Evolutionary conservation across 306 rosid species (phyloP).

Genomic region (Pachyrhizus erosus): DNA sequence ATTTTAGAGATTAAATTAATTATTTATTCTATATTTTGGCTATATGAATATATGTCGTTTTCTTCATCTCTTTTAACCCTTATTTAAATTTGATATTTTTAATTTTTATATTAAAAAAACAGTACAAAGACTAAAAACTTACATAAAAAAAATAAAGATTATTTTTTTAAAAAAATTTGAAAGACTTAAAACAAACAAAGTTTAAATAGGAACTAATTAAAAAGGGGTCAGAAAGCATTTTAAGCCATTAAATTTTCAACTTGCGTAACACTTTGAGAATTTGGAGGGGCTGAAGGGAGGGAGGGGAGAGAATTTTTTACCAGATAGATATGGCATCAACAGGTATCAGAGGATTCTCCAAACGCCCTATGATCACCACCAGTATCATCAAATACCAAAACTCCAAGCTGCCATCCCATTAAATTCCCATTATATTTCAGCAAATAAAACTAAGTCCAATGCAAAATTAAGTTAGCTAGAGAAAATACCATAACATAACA

Average conservation of each 20-base stretch:
- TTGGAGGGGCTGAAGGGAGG: not conserved
- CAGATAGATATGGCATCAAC: slow-evolving; percentile 81
- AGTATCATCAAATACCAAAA: slow-evolving; percentile 87
- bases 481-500: slow-evolving; percentile 72
- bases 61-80: no score
- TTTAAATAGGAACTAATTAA: not conserved
- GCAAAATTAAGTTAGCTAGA: slow-evolving; percentile 21
- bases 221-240: not conserved
- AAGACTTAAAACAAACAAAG: not conserved
- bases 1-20: no score
- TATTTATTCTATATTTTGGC: no score
- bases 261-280: not conserved
- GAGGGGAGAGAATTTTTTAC: slow-evolving; percentile 45
- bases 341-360: slow-evolving; percentile 64
- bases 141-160: no score
- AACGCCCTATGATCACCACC: slow-evolving; percentile 73
- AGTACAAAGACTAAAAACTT: no score
- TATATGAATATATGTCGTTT: no score
- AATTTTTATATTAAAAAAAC: no score
- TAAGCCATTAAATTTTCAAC: not conserved
- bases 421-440: not conserved
- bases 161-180: no score
- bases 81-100: no score
- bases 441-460: not conserved
- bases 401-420: slow-evolving; percentile 71